A percentile compares a stretch with the other conserved stretches of the same genome.
Conservation (phyloP, 108 stramenopile species). For the Aurantiochytrium sp. region DNA sequence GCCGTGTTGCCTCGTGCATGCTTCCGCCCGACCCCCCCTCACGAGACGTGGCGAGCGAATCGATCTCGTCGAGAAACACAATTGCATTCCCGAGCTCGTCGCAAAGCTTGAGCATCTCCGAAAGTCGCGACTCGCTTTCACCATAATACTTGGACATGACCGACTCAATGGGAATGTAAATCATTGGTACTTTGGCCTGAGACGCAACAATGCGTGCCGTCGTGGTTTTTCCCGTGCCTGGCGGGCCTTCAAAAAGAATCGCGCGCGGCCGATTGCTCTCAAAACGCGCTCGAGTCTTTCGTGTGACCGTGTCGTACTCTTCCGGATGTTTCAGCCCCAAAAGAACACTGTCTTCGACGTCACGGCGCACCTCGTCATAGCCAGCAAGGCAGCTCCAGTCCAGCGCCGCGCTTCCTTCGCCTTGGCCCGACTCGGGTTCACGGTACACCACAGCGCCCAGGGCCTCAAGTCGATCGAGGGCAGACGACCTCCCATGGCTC, state of each 20-base stretch:
- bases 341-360: slow-evolving; percentile 1
- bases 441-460: slow-evolving; percentile 10
- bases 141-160: slow-evolving; percentile 12
- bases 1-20: neutral
- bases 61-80: slow-evolving; percentile 9
- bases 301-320: slow-evolving; percentile 4
- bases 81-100: neutral
- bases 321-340: slow-evolving; percentile 15
- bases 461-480: neutral
- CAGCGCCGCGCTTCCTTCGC: neutral
- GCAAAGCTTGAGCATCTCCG: slow-evolving; percentile 15
- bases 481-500: neutral
- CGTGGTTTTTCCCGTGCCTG: slow-evolving; percentile 23
- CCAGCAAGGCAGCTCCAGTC: slow-evolving; percentile 22
- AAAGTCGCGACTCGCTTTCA: neutral
- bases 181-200: neutral
- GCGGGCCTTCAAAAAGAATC: slow-evolving; percentile 18
- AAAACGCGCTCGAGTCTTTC: neutral
- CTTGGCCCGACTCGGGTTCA: neutral
- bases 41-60: neutral
- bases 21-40: neutral
- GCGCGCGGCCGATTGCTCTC: neutral
- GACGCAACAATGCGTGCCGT: slow-evolving; percentile 19
- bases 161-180: slow-evolving; percentile 5
- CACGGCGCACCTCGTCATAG: neutral